Percentiles rank a stretch among this genome's conserved stretches.
These are phyloP conservation scores for Saccharomycopsis sp. DNA, from an alignment of 805 yeast species.

Conservation along the genomic window DNA sequence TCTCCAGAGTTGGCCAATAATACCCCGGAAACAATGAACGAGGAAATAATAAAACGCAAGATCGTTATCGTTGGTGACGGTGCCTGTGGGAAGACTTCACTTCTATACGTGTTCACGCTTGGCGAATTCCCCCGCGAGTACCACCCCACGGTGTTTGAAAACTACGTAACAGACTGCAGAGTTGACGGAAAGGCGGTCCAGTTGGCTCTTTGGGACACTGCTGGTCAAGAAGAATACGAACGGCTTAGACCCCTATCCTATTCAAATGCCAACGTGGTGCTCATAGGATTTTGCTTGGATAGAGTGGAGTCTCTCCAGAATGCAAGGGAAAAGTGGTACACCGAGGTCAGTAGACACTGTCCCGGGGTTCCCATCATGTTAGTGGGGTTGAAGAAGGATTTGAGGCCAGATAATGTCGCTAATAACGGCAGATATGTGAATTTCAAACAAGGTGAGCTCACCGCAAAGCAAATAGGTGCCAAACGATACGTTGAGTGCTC, in stretches of 20 bases:
- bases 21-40: conserved; percentile 8
- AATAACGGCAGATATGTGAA: conserved; percentile 42
- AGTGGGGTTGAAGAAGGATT: conserved; percentile 81
- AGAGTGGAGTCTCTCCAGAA: conserved; percentile 79
- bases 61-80: conserved; percentile 93
- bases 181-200: conserved; percentile 91
- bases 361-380: conserved; percentile 72
- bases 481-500: conserved; percentile 80
- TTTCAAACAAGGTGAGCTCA: conserved; percentile 53
- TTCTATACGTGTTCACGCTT: conserved; percentile 82
- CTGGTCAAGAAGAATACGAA: conserved; percentile 95
- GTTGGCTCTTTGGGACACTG: conserved; percentile 90
- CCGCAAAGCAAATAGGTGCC: conserved; percentile 77
- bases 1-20: conserved; percentile 1
- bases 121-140: conserved; percentile 92
- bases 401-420: conserved; percentile 42
- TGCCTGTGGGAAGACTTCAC: conserved; percentile 89
- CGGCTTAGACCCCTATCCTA: conserved; percentile 83
- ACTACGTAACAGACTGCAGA: conserved; percentile 88
- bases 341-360: conserved; percentile 73
- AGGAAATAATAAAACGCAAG: conserved; percentile 50
- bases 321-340: conserved; percentile 82
- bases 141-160: conserved; percentile 92
- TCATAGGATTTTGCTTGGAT: conserved; percentile 82
- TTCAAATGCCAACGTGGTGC: conserved; percentile 76